Conservation (phyloP, 2,329 filamentous ascomycete species). For the Botrytis galanthina region DNA sequence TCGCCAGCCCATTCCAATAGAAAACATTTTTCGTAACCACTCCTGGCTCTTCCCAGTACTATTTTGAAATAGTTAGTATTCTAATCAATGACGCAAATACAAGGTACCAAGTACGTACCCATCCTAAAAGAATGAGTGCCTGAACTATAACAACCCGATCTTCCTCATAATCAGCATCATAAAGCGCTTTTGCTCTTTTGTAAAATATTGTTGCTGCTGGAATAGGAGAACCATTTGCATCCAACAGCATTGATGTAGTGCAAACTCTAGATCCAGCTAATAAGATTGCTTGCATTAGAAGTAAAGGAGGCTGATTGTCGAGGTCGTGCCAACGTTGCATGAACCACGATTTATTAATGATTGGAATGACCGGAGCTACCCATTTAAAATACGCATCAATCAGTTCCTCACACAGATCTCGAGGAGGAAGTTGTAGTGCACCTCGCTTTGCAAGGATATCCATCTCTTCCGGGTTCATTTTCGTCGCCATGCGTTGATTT, state of each 20-base stretch:
- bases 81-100: background rate
- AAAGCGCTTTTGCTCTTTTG: conserved; percentile 92
- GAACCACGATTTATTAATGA: conserved; percentile 89
- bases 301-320: conserved; percentile 89
- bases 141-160: conserved; percentile 96
- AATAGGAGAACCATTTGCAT: conserved; percentile 90
- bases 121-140: conserved; percentile 87
- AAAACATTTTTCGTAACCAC: conserved; percentile 99
- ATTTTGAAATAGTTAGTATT: background rate
- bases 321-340: conserved; percentile 90
- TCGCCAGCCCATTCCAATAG: conserved; percentile 94
- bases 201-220: conserved; percentile 96
- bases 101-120: conserved; percentile 50
- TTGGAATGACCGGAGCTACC: conserved; percentile 91
- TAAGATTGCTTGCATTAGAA: conserved; percentile 87
- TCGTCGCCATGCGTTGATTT: conserved; percentile 79
- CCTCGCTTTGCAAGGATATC: conserved; percentile 91
- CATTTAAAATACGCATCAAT: conserved; percentile 94
- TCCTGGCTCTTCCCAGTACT: conserved; percentile 98
- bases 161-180: conserved; percentile 96
- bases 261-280: conserved; percentile 94
- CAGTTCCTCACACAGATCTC: conserved; percentile 86
- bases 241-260: conserved; percentile 90
- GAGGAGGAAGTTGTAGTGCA: conserved; percentile 85
- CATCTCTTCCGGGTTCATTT: conserved; percentile 92